Evolutionary conservation across 257 asterid species (phyloP), one percentile per base, ranked within the genome.

Genomic region (Cordia subcordata): DNA sequence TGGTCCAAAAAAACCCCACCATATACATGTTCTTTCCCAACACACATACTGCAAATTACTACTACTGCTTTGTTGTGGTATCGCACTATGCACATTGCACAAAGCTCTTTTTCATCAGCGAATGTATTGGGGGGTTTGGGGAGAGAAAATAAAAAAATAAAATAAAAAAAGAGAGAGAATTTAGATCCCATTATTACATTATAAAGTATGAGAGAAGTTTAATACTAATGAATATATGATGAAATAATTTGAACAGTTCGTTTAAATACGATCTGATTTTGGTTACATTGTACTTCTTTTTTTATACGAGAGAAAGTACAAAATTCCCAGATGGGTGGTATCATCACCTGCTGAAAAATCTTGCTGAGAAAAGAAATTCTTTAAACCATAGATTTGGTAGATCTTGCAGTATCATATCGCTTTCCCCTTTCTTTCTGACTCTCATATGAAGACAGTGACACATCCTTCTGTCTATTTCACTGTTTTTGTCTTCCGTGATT

Each of bases 381-480:
- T 23, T 69, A 63, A 57, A 65, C 63, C n/a, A n/a, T n/a, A 68
- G 81, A 77, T 76, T 68, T 71, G 62, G 52, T 15, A 76, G 75
- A 71, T 74, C 65, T 67, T 63, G 45, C n/a, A n/a, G 4, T 13
- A 40, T 32, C 35, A 22, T 57, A 18, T 17, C 54, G 49, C 72
- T 35, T 47, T 57, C 59, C 37, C 49, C 49, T 39, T 27, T 1
- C 3, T 27, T 27, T 27, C 12, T 33, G 49, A 56, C 68, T 66
- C 64, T 64, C 66, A 44, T 68, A 71, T 65, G 63, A 68, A 64
- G 74, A 71, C 67, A 70, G 56, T 14, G 71, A 70, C 73, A 42
- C 69, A 59, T 20, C 39, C 32, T 14, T 12, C 14, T 52, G 52
- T 55, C 53, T 27, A 27, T 27, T n/a, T n/a, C n/a, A 27, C 35